These are phyloP conservation scores for Sequoia sempervirens DNA, from an alignment of 75 land plant genomes.

Conservation along the genomic window DNA sequence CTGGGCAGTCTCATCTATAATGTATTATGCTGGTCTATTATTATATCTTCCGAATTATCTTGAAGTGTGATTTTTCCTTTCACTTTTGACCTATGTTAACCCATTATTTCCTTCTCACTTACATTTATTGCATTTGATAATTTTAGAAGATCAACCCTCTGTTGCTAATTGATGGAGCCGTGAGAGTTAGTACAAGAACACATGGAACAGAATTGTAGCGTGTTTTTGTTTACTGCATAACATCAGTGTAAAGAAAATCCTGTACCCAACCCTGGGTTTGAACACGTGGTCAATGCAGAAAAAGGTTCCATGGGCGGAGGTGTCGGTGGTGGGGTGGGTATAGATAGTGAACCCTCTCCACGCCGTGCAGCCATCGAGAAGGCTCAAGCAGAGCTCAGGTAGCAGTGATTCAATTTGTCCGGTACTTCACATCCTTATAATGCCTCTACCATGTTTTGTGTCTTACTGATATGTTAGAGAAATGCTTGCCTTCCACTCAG, in stretches of 20 bases:
- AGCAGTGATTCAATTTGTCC: conserved; percentile 9
- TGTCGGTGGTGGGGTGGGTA: conserved; percentile 61
- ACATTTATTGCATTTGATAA: neutral
- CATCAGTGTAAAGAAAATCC: conserved; percentile 22
- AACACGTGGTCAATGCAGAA: conserved; percentile 71
- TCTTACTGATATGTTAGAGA: conserved; percentile 12
- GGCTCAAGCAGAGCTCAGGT: conserved; percentile 91
- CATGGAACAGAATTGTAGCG: conserved; percentile 1
- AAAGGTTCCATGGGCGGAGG: conserved; percentile 93
- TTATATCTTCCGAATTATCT: neutral
- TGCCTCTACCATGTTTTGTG: neutral
- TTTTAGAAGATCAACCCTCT: neutral
- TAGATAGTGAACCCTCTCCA: conserved; percentile 71
- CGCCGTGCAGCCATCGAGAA: conserved; percentile 75
- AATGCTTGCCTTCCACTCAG: conserved; percentile 31
- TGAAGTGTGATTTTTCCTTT: neutral
- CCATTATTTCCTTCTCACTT: neutral
- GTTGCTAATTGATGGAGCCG: neutral
- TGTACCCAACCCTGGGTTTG: conserved; percentile 50
- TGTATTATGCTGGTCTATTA: neutral
- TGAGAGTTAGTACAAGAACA: neutral
- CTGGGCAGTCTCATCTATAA: neutral
- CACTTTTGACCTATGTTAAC: neutral
- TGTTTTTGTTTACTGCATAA: neutral
- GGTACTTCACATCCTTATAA: neutral